Base-by-base conservation (phyloP, 768 basidiomycete species). In the Thelephora aurantiotincta region DNA sequence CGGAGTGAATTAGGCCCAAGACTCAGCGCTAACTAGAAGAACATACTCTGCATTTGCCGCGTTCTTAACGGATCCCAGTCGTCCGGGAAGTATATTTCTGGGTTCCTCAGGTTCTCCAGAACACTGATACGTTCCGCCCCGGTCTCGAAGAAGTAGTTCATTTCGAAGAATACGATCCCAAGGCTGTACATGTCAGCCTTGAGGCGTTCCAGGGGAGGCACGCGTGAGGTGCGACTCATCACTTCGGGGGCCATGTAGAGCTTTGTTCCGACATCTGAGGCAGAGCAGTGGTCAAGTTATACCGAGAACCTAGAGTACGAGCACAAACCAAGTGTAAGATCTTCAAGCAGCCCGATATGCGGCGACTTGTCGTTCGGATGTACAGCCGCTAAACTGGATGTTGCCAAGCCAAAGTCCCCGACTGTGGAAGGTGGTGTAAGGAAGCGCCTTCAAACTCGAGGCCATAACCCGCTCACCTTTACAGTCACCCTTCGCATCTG, bases 141-240 rank as follows among this genome's bases (percentile, higher is more conserved):
- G 0, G 92, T 96, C 11, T 74, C 67, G 64, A 96, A 90, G 14
- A 67, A 57, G 63, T 82, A 88, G 61, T 89, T 92, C 91, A 96
- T 94, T 66, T 97, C 93, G 57, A 97, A 96, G 64, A 96, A 96
- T 12, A 96, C 92, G 53, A 97, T 80, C 88, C 92, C 93, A 9
- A 94, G 74, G 60, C 89, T 91, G 59, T 93, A 97, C 74, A 97
- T 82, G 56, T 97, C 93, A 0, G 90, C 92, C 57, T 93, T 94
- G 33, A 70, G 77, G 53, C 89, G 87, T 57, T 88, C 83, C 44
- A 78, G 70, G n/a, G 79, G 78, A 0, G 77, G 67, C 13, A 58
- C 57, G 44, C 73, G 42, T 68, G 72, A 54, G 67, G 74, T 43
- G 22, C 73, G 64, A 1, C 75, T 78, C 49, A 79, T 75, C 9